Conservation (phyloP, 106 monocot genomes). For the Phalaenopsis aphrodite region DNA sequence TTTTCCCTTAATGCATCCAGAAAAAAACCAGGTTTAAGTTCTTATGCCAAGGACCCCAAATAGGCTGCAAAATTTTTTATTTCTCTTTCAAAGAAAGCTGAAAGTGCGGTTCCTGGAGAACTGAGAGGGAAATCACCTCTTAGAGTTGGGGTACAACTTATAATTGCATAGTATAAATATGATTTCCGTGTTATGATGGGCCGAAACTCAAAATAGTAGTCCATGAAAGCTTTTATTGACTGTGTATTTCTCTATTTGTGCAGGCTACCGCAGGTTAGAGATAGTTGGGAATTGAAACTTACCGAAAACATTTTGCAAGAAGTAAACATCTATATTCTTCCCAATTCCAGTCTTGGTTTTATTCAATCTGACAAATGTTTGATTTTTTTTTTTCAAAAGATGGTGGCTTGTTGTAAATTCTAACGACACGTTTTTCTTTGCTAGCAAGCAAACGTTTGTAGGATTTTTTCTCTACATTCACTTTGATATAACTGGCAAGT, state of each 20-base stretch:
- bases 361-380: not conserved
- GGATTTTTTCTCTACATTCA: not conserved
- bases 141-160: slow-evolving; percentile 75
- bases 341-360: not conserved
- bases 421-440: not conserved
- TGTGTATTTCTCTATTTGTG: slow-evolving; percentile 10
- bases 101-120: slow-evolving; percentile 51
- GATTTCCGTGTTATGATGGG: not conserved
- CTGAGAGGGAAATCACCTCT: slow-evolving; percentile 60
- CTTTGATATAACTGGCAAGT: slow-evolving; percentile 9
- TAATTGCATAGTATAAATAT: not conserved
- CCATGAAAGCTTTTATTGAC: not conserved
- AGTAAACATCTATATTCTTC: slow-evolving; percentile 26
- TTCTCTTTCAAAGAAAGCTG: slow-evolving; percentile 64
- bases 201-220: not conserved
- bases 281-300: slow-evolving; percentile 64
- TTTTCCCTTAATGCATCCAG: slow-evolving; percentile 27
- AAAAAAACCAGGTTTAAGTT: slow-evolving; percentile 76
- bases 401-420: not conserved
- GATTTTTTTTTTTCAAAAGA: not conserved
- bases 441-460: not conserved
- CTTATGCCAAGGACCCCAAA: slow-evolving; percentile 54
- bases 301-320: slow-evolving; percentile 71
- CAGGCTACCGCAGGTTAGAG: slow-evolving; percentile 92
- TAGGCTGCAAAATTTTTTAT: slow-evolving; percentile 76